These are phyloP conservation scores for Potentilla sterilis DNA, from an alignment of 306 rosid genomes.

Conservation along the genomic window DNA sequence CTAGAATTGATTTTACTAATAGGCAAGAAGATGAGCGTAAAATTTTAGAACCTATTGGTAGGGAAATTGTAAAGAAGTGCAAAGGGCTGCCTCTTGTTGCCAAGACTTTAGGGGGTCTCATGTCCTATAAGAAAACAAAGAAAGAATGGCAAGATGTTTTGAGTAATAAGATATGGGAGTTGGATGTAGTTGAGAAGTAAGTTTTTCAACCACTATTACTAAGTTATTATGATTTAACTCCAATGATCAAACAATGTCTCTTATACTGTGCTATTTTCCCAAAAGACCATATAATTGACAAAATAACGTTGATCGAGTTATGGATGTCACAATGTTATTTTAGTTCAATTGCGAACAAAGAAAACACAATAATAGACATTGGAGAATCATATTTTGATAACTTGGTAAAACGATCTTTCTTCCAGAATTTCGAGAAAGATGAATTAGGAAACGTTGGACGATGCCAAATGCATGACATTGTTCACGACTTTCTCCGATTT, in stretches of 20 bases:
- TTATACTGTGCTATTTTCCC: background rate
- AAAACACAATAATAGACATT: background rate
- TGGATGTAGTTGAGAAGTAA: background rate
- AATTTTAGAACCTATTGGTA: background rate
- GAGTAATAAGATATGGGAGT: background rate
- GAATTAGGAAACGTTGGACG: accelerated
- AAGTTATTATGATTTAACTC: background rate
- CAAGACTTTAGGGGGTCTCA: slow-evolving; percentile 8
- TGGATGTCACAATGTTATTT: background rate
- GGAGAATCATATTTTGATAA: background rate
- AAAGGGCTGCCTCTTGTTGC: slow-evolving; percentile 25
- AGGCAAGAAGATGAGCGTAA: background rate
- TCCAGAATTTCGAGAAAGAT: background rate
- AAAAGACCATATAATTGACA: background rate
- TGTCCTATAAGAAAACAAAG: background rate
- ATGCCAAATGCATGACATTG: background rate
- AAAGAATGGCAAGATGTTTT: background rate
- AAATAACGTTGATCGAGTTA: background rate
- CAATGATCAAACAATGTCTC: background rate
- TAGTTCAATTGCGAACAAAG: background rate
- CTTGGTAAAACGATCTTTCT: background rate
- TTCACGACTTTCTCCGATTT: background rate
- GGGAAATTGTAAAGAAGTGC: slow-evolving; percentile 14
- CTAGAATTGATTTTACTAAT: background rate
- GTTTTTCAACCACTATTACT: background rate